Evolutionary conservation across 2,329 filamentous ascomycete genomes (phyloP), one percentile per base, ranked within the genome.

Genomic region (Hypoxylon sp.): DNA sequence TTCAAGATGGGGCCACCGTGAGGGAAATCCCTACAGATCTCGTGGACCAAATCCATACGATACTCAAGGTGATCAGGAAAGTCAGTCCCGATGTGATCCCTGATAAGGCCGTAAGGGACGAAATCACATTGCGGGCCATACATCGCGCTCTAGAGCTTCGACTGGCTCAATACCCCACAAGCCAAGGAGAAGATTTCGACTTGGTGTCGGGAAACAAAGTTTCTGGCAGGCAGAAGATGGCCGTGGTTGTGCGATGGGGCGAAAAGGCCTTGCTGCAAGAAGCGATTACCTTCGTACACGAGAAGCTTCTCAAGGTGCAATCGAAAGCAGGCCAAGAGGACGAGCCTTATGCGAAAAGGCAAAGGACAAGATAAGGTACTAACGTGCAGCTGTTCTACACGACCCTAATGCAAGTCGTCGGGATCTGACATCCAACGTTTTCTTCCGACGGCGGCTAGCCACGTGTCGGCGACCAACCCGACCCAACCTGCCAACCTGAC

Each of bases 191-290:
- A 27, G 77, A 80, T 42, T 64, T 71, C 38, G 48, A 63, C n/a
- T 57, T 78, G 0, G 63, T 79, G 13, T 51, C 63, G 7, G 49
- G 48, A 2, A 52, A 61, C 4, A 59, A 59, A 9, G 48, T 75
- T 5, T 55, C 56, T 2, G 62, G 71, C 20, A 72, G 79, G 38
- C 68, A 69, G 9, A 74, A 71, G 31, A 88, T 89, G 84, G 89
- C 89, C 0, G 64, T 85, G 15, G 73, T 81, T 40, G 87, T 91
- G 25, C 80, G 89, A 51, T 71, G 86, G 2, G 89, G 89, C 9
- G 89, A 93, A 71, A 91, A 91, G 68, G 77, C 78, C 60, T 74
- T 92, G 4, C 66, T 91, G 16, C 71, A 76, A 46, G 77, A 83
- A 63, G 75, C 84, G 1, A 75, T 80, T 51, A 60, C 54, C 7